Percentiles rank a stretch among this genome's conserved stretches.
Evolutionary conservation across 225 moss, liverwort and hornwort species (phyloP).

Genomic region (Neckera pumila): DNA sequence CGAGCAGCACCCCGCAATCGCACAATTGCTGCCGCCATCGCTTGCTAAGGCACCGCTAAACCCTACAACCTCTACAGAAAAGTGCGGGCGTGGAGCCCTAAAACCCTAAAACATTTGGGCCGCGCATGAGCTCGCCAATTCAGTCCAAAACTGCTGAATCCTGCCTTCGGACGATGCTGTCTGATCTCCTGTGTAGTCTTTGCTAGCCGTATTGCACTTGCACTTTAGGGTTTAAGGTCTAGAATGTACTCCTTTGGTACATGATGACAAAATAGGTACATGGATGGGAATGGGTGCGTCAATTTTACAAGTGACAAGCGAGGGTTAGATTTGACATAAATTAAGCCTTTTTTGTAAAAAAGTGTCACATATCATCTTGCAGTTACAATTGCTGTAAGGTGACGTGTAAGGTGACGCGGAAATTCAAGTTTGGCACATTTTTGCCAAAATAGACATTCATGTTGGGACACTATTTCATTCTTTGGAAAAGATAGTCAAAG

Average conservation of each 20-base stretch:
- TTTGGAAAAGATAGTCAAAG: no score
- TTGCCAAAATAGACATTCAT: fast-evolving
- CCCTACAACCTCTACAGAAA: neutral
- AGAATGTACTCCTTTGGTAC: no score
- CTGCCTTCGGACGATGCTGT: neutral
- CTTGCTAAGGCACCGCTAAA: neutral
- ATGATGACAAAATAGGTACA: no score
- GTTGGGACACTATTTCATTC: neutral
- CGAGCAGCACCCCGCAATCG: neutral
- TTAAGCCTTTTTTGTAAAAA: neutral
- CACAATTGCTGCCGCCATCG: neutral
- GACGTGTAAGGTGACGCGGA: neutral
- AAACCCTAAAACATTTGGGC: neutral
- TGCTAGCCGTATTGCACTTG: neutral
- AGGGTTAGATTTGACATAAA: neutral
- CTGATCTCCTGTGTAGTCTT: neutral
- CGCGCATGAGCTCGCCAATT: neutral
- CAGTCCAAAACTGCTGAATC: neutral
- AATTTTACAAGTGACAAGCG: no score
- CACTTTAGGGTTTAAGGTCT: neutral
- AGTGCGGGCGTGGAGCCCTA: neutral
- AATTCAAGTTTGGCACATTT: neutral
- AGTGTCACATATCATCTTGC: neutral
- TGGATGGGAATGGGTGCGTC: no score
- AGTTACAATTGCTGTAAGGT: neutral